Evolutionary conservation across 352 stramenopile species (phyloP).

Genomic region (Phytophthora pseudosyringae): DNA sequence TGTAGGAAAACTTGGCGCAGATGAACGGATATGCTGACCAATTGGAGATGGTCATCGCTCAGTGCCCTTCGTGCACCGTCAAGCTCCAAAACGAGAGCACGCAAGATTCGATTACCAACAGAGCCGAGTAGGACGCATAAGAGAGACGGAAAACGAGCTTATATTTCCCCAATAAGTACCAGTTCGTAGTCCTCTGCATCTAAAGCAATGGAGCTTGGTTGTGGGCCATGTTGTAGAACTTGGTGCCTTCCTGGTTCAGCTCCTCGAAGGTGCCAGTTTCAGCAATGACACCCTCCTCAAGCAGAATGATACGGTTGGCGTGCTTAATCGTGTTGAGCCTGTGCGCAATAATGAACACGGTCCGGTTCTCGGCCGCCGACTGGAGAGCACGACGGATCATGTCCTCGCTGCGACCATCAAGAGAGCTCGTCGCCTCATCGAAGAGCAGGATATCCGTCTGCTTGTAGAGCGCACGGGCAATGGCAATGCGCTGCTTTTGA

Average conservation of each 20-base stretch:
- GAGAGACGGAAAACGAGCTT: slow-evolving; percentile 16
- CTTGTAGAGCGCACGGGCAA: slow-evolving; percentile 85
- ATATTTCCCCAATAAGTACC: slow-evolving; percentile 37
- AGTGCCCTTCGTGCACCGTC: slow-evolving; percentile 70
- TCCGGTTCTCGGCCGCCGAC: slow-evolving; percentile 67
- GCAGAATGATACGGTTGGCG: slow-evolving; percentile 81
- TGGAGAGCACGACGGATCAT: slow-evolving; percentile 74
- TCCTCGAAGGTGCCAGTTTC: slow-evolving; percentile 82
- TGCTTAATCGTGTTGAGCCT: slow-evolving; percentile 88
- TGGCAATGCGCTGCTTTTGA: slow-evolving; percentile 96
- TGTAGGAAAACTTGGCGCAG: slow-evolving; percentile 75
- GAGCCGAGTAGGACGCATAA: slow-evolving; percentile 26
- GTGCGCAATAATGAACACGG: slow-evolving; percentile 88
- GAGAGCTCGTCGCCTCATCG: slow-evolving; percentile 85
- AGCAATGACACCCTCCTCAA: slow-evolving; percentile 81
- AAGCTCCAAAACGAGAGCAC: slow-evolving; percentile 78
- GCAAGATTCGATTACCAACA: slow-evolving; percentile 43
- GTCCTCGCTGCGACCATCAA: slow-evolving; percentile 86
- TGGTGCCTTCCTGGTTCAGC: slow-evolving; percentile 76
- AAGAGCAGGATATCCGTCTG: slow-evolving; percentile 83
- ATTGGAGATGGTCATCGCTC: slow-evolving; percentile 73
- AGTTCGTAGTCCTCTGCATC: slow-evolving; percentile 19
- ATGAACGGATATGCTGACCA: slow-evolving; percentile 86
- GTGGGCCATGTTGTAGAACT: slow-evolving; percentile 80
- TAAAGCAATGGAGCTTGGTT: slow-evolving; percentile 68